Evolutionary conservation across 2,329 filamentous ascomycete species (phyloP).

Genomic region (Exserohilum rostratum): DNA sequence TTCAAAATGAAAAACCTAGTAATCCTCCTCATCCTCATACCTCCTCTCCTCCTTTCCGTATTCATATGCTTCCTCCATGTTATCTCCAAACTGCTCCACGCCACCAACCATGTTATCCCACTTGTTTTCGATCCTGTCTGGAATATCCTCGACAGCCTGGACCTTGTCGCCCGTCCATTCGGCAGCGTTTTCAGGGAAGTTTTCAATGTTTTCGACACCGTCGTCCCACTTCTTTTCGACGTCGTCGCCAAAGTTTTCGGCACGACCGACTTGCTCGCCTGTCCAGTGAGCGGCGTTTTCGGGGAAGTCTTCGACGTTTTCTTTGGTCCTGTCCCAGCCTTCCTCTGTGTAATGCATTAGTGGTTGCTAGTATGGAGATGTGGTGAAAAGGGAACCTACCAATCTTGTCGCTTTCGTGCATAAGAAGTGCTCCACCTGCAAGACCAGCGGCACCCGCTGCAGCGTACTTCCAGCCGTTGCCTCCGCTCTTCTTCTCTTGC

Average conservation of each 20-base stretch:
- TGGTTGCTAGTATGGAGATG: too few species aligned
- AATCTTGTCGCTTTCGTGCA: constrained; percentile 36
- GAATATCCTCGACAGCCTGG: constrained; percentile 32
- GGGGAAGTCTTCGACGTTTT: constrained; percentile 26
- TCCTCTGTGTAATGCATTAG: constrained; percentile 17
- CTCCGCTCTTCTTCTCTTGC: constrained; percentile 21
- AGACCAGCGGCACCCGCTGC: constrained; percentile 32
- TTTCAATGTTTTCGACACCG: constrained; percentile 28
- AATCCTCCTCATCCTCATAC: constrained; percentile 30
- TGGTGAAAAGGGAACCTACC: constrained; percentile 13
- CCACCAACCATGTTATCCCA: constrained; percentile 28
- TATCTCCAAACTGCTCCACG: constrained; percentile 26
- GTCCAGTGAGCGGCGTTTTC: constrained; percentile 33
- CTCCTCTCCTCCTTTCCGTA: constrained; percentile 30
- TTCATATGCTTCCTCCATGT: constrained; percentile 34
- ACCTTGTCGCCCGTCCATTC: constrained; percentile 33
- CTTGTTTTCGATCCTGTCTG: constrained; percentile 30
- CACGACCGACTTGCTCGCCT: constrained; percentile 31
- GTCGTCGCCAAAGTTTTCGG: constrained; percentile 28
- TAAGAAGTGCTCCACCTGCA: constrained; percentile 31
- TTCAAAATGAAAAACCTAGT: too few species aligned
- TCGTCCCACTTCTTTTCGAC: constrained; percentile 29
- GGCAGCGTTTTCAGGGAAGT: constrained; percentile 33
- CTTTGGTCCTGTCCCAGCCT: constrained; percentile 24
- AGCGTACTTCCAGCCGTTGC: constrained; percentile 37